Base-by-base conservation (phyloP, 2,329 filamentous ascomycete species). In the Colletotrichum sansevieriae region DNA sequence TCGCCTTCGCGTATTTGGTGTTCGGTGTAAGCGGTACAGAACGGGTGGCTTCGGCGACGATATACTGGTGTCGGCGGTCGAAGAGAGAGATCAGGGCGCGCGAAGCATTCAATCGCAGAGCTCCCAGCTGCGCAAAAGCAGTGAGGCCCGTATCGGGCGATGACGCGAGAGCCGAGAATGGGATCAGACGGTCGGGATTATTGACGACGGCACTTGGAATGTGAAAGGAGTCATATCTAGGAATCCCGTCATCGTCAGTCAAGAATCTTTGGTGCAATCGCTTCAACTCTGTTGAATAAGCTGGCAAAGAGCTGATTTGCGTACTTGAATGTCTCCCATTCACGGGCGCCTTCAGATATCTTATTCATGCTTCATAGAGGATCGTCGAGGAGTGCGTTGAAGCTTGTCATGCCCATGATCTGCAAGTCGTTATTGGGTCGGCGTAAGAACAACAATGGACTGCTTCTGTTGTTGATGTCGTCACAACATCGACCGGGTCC, bases 61-160 rank as follows among this genome's bases (percentile, higher is more conserved):
- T 76, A 69, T 86, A 81, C 68, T 88, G 84, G 52, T 79, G 73
- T 4, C 78, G 76, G 4, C 75, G 75, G 70, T 86, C 85, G 68
- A 88, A 87, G 18, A 88, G 76, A 1, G 85, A 87, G 55, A 88
- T 79, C 22, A 87, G 72, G 15, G 79, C 76, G 35, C 84, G 80
- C 20, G 69, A 65, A 3, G 68, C 55, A 37, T 80, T 76, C 4
- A 86, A 76, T 13, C 82, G 79, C 60, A 82, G 75, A 5, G 81
- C 77, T 1, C 79, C 84, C 4, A 87, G 78, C 72, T 87, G 84
- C 20, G 85, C 84, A 59, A 87, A 81, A 6, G 83, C 81, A 1
- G 83, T 85, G 51, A 88, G 77, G 58, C 76, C 76, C 10, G 77
- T 71, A 61, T 84, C 82, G n/a, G 72, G 68, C 52, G 76, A 77